These are phyloP conservation scores for Thraustochytrium striatum DNA, from an alignment of 352 stramenopile species.

Conservation along the genomic window DNA sequence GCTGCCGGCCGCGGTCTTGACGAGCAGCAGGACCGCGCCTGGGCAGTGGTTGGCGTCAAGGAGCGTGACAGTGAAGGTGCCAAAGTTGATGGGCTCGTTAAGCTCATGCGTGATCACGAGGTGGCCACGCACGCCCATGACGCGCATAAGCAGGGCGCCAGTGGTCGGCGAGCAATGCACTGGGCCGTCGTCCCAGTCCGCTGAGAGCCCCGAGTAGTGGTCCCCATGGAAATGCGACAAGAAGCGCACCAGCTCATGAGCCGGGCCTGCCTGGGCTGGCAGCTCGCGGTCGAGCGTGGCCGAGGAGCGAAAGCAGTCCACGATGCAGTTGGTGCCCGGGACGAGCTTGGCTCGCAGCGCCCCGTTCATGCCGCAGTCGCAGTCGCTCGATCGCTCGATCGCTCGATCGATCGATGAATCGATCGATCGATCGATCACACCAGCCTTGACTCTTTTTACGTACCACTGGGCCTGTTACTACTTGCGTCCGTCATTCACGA, in stretches of 20 bases:
- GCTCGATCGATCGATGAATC: no score
- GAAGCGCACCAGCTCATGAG: constrained; percentile 22
- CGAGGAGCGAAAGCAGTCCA: no score
- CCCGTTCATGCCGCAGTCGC: no score
- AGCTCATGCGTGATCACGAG: constrained; percentile 8
- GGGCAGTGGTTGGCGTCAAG: constrained; percentile 63
- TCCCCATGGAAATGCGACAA: constrained; percentile 40
- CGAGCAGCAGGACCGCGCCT: constrained; percentile 57
- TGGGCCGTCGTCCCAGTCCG: background rate
- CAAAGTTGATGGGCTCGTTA: constrained; percentile 16
- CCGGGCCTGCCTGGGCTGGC: no score
- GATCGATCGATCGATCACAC: no score
- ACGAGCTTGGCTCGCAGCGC: no score
- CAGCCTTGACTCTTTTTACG: no score
- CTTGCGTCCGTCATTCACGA: no score
- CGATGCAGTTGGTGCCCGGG: no score
- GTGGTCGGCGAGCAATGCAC: constrained; percentile 38
- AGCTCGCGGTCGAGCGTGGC: no score
- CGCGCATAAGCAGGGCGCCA: background rate
- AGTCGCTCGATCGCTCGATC: no score
- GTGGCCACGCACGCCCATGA: constrained; percentile 2
- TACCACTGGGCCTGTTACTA: no score
- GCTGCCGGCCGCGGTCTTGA: constrained; percentile 40
- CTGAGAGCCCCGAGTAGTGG: constrained; percentile 24
- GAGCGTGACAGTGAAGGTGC: constrained; percentile 43